Percentiles rank a stretch among this genome's conserved stretches.
Evolutionary conservation across 352 stramenopile species (phyloP).

Genomic region (Aphanomyces euteiches): DNA sequence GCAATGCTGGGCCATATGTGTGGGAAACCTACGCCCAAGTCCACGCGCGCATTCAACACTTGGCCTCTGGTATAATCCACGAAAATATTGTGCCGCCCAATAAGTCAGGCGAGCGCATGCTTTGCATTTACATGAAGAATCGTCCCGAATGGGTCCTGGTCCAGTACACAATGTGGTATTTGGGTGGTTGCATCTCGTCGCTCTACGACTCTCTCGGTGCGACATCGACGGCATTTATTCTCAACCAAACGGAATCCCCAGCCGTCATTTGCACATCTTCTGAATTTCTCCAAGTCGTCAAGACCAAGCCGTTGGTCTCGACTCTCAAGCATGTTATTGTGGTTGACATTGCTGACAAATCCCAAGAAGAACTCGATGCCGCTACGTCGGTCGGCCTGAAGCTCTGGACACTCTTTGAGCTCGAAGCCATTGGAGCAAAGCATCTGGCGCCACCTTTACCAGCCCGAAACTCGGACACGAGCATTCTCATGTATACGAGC

Average conservation of each 20-base stretch:
- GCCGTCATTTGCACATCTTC: conserved; percentile 33
- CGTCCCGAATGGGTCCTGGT: conserved; percentile 83
- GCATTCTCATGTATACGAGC: conserved; percentile 32
- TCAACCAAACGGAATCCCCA: conserved; percentile 32
- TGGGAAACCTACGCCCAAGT: conserved; percentile 13
- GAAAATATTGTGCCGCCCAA: background rate
- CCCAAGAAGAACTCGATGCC: conserved; percentile 8
- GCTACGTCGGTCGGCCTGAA: background rate
- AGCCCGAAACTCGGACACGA: conserved; percentile 5
- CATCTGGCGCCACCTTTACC: conserved; percentile 37
- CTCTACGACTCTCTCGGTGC: conserved; percentile 52
- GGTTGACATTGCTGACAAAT: conserved; percentile 3
- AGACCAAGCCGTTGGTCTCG: background rate
- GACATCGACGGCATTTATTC: conserved; percentile 31
- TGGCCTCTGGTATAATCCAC: conserved; percentile 7
- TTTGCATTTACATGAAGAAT: conserved; percentile 89
- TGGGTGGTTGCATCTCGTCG: conserved; percentile 67
- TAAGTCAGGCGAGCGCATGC: conserved; percentile 27
- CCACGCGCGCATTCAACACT: conserved; percentile 2
- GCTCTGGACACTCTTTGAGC: conserved; percentile 10
- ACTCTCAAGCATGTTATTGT: conserved; percentile 20
- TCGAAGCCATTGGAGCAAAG: conserved; percentile 22
- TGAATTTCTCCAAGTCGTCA: conserved; percentile 26
- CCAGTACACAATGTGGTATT: conserved; percentile 75
- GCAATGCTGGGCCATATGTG: conserved; percentile 10